Percentiles rank a stretch among this genome's conserved stretches.
Evolutionary conservation across 305 asterid genomes (phyloP).

Genomic region (Solanum aculeatissimum): DNA sequence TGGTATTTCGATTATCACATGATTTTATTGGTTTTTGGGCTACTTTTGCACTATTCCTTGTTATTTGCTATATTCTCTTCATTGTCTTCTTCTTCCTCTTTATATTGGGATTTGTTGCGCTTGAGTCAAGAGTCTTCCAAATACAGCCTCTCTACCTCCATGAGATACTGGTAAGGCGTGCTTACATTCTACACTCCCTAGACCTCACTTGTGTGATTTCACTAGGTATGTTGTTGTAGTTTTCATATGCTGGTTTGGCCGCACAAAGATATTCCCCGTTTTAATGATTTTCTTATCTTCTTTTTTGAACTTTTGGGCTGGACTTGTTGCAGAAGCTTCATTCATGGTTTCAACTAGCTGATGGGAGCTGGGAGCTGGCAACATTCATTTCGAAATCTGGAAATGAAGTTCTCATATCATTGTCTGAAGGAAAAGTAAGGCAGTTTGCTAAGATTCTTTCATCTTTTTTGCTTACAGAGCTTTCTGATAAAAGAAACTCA

Average conservation of each 20-base stretch:
- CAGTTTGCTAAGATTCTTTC: background rate
- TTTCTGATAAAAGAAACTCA: background rate
- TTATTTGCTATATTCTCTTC: no score
- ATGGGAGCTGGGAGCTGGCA: conserved; percentile 95
- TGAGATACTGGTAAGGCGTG: no score
- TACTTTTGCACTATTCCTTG: no score
- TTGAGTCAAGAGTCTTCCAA: no score
- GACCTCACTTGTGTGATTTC: no score
- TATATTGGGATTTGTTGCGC: no score
- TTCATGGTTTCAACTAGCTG: conserved; percentile 87
- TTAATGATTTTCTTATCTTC: conserved; percentile 5
- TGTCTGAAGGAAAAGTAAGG: conserved; percentile 82
- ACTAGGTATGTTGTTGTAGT: background rate
- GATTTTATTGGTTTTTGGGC: no score
- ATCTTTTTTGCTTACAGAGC: background rate
- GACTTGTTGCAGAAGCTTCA: conserved; percentile 55
- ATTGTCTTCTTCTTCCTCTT: no score
- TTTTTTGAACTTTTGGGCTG: conserved; percentile 5
- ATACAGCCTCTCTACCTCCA: no score
- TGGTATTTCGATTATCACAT: no score
- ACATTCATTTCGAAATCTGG: conserved; percentile 59
- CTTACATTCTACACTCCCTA: no score
- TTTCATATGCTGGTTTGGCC: background rate
- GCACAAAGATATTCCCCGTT: background rate
- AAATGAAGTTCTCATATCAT: conserved; percentile 58